Evolutionary conservation across 192 early-diverging fungal genomes (phyloP), one percentile per base, ranked within the genome.

Genomic region (Radiomyces spectabilis): DNA sequence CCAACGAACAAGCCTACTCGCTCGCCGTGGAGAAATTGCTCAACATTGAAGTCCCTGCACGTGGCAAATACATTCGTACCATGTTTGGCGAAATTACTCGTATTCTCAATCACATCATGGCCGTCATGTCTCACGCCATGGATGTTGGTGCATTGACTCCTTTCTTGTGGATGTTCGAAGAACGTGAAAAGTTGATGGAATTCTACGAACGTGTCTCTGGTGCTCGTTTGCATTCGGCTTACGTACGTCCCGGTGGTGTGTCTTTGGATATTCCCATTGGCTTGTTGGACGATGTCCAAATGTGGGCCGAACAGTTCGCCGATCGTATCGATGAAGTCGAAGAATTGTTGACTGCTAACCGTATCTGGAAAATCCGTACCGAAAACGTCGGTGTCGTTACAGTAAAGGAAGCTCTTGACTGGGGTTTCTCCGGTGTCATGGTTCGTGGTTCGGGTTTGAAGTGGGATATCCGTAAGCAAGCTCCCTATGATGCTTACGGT

Each of bases 91-190:
- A 98, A 74, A 94, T 98, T 60, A 98, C 96, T 27, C 86, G 94
- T 59, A 83, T 98, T 55, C 75, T 94, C 47, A 98, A 98, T 84
- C 96, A 98, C 77, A 93, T 94, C 65, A 97, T 98, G 94, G 91
- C 96, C 24, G 72, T 95, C 25, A 94, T 91, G 63, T 85, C 92
- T 22, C 96, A 98, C 70, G 92, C 93, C 41, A 82, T 98, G 81
- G 96, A 98, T 69, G 93, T 98, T 29, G 96, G 96, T 57, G 96
- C 94, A 24, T 75, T 97, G 73, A 95, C 96, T 25, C 96, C 96
- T 47, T 95, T 98, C 78, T 76, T 98, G 69, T 98, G 93, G 83
- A 84, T 97, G 88, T 97, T 98, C 61, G 96, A 98, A 79, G 96
- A 98, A 76, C 92, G 96, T 68, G 96, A 98, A 69, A 93, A 94